These are phyloP conservation scores for Xylariaceae sp. DNA, from an alignment of 2,329 filamentous ascomycete genomes.

Conservation along the genomic window DNA sequence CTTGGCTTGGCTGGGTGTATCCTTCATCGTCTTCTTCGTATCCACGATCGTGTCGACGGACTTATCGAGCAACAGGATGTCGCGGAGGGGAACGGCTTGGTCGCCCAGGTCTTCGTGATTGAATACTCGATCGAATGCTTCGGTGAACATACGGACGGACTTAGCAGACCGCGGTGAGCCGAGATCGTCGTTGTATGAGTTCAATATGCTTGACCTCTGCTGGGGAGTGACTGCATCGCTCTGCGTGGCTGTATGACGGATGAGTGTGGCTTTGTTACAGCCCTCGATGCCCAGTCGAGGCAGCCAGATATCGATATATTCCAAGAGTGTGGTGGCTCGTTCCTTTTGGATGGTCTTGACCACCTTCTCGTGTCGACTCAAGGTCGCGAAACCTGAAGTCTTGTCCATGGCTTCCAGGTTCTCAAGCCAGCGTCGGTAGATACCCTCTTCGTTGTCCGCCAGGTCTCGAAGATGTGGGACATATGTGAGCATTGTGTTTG, in stretches of 20 bases:
- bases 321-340: slow-evolving; percentile 48
- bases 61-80: slow-evolving; percentile 53
- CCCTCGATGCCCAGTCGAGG: slow-evolving; percentile 47
- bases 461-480: slow-evolving; percentile 59
- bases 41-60: slow-evolving; percentile 53
- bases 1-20: slow-evolving; percentile 36
- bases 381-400: slow-evolving; percentile 55
- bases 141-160: slow-evolving; percentile 50
- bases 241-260: slow-evolving; percentile 52
- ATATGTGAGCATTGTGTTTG: slow-evolving; percentile 59
- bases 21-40: slow-evolving; percentile 52
- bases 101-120: slow-evolving; percentile 33
- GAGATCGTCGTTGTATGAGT: slow-evolving; percentile 43
- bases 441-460: slow-evolving; percentile 53
- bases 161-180: slow-evolving; percentile 42
- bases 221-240: slow-evolving; percentile 50
- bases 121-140: slow-evolving; percentile 58
- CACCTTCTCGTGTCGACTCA: slow-evolving; percentile 51
- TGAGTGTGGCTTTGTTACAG: slow-evolving; percentile 51
- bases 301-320: slow-evolving; percentile 56
- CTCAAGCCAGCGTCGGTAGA: slow-evolving; percentile 56
- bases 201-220: slow-evolving; percentile 52
- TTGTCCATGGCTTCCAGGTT: slow-evolving; percentile 57
- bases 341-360: slow-evolving; percentile 50
- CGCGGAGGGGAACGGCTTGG: slow-evolving; percentile 46